Base-by-base conservation (phyloP, 106 monocot species). In the Dactylorhiza incarnata region DNA sequence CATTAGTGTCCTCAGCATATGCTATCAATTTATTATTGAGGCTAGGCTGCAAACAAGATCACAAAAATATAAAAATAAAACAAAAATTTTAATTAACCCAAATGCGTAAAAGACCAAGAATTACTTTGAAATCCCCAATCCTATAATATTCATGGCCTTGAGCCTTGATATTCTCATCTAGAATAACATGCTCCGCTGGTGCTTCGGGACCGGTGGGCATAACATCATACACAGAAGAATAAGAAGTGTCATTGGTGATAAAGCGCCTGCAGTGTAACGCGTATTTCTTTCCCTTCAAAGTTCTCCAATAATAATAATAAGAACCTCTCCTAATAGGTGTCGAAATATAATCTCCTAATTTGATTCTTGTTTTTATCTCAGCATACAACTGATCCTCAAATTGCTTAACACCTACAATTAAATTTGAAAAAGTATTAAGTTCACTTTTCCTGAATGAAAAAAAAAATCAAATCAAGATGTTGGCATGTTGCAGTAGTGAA, bases 151-250 rank as follows among this genome's bases (percentile, higher is more conserved):
- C 84, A 71, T 91, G 83, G 17, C 78, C 86, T 75, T 89, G 80
- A 51, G 99, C 91, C 84, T 89, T 92, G 29, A 92, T 77, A 84
- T 99, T 99, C 83, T 94, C 91, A 81, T 99, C 99, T 19, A 99
- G 80, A 63, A 99, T 99, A 73, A 94, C 75, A 83, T 91, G 99
- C 82, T 99, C 99, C 68, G 78, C 43, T 43, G 89, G 85, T 22
- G 89, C 87, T 72, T 89, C 91, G 37, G 87, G 83, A 75, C 94
- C 99, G 8, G 78, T 88, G 53, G 84, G 86, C 99, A 94, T 94
- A 22, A 88, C 74, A 81, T 94, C 99, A 78, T 85, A 68, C 23
- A 94, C 99, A 65, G 94, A 89, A 70, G 78, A 49, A 29, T 0
- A 2, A 73, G 83, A 80, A 45, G 66, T 70, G 77, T 24, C 75